Conservation (phyloP, 1,139 yeast species). For the Kodamaea derodonti region DNA sequence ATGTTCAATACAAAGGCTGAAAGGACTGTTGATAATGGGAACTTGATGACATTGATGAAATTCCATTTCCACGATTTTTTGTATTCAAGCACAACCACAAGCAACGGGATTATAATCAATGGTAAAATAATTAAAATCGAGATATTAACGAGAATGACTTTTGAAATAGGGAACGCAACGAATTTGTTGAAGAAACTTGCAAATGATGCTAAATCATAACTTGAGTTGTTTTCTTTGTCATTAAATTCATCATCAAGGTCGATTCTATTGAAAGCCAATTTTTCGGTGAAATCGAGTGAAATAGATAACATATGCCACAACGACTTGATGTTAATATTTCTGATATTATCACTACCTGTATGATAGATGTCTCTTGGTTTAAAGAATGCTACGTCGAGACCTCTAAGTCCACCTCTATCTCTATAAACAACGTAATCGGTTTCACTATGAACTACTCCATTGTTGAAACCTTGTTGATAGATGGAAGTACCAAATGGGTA, state of each 20-base stretch:
- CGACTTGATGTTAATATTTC: constrained; percentile 59
- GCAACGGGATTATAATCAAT: constrained; percentile 43
- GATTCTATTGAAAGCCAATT: constrained; percentile 36
- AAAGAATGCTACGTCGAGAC: constrained; percentile 64
- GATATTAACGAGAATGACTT: constrained; percentile 46
- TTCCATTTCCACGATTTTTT: constrained; percentile 49
- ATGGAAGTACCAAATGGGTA: constrained; percentile 77
- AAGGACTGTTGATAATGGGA: constrained; percentile 51
- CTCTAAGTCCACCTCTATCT: constrained; percentile 62
- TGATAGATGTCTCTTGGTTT: constrained; percentile 83
- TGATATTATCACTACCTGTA: constrained; percentile 68
- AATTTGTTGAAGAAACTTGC: constrained; percentile 62
- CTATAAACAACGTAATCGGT: constrained; percentile 80
- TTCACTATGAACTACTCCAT: constrained; percentile 70
- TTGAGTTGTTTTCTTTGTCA: constrained; percentile 5
- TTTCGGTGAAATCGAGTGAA: constrained; percentile 53
- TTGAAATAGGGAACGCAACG: constrained; percentile 48
- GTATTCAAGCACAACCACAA: constrained; percentile 42
- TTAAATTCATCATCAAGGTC: constrained; percentile 33
- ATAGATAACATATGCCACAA: constrained; percentile 81
- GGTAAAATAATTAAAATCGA: constrained; percentile 54
- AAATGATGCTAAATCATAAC: constrained; percentile 49
- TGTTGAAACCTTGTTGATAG: constrained; percentile 78
- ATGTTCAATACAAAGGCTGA: constrained; percentile 37
- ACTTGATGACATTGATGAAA: constrained; percentile 39